A percentile compares a stretch with the other conserved stretches of the same genome.
Conservation (phyloP, 73 alveolate species). For the Stentor coeruleus region DNA sequence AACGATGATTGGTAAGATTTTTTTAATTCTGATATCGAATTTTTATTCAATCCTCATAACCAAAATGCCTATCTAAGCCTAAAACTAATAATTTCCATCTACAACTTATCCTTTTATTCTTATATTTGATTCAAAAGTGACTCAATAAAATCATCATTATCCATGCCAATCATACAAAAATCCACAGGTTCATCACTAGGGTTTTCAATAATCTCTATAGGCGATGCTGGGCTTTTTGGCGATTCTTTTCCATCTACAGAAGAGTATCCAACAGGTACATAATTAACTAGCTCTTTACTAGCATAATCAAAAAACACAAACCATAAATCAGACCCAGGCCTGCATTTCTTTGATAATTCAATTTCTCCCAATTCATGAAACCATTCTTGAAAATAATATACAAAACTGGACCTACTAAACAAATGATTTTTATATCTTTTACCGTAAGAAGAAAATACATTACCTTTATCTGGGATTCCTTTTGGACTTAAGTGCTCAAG, state of each 20-base stretch:
- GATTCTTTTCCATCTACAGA: constrained; percentile 18
- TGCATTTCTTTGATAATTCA: constrained; percentile 3
- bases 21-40: too few species aligned
- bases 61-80: too few species aligned
- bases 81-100: too few species aligned
- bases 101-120: too few species aligned
- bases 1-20: too few species aligned
- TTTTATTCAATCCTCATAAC: too few species aligned
- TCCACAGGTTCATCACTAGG: background rate
- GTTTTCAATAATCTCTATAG: background rate
- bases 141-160: constrained; percentile 16
- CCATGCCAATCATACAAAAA: constrained; percentile 8
- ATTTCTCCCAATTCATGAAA: background rate
- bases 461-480: constrained; percentile 19
- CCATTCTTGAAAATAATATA: constrained; percentile 5
- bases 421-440: constrained; percentile 2
- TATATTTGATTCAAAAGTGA: background rate
- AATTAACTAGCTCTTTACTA: constrained; percentile 17
- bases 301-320: constrained; percentile 14
- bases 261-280: background rate
- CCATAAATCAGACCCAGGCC: constrained; percentile 23
- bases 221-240: constrained; percentile 6
- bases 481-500: constrained; percentile 1
- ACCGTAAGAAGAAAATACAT: constrained; percentile 12
- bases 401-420: constrained; percentile 1